Evolutionary conservation across 495 filamentous ascomycete genomes (phyloP), one percentile per base, ranked within the genome.

Genomic region (Schizothecium vesticola): DNA sequence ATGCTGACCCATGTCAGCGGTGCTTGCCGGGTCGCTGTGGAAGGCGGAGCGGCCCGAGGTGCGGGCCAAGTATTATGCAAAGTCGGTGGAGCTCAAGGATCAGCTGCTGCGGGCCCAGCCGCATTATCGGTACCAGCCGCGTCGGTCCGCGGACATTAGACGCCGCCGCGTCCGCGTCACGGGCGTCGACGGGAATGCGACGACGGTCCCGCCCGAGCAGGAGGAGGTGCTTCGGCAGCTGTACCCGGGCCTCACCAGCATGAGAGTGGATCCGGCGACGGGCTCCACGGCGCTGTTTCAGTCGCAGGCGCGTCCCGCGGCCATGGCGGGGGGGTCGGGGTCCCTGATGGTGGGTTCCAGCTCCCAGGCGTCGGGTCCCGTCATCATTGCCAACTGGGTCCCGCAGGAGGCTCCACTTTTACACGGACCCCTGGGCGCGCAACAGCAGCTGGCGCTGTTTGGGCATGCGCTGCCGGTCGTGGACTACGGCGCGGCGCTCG

Each of bases 11-110:
- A 29, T 60, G 26, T 12, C 56, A 73, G 72, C 72, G n/a, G 67
- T 73, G 58, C 60, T 73, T 31, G 66, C 62, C 3, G 72, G 72
- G 25, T 51, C 61, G 11, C 71, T 73, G 72, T 73, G 72, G 72
- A 71, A 71, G 59, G 36, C 43, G 2, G 69, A 71, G 64, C 23
- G 61, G 16, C 33, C 60, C n/a, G 67, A 73, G 29, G 67, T 69
- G 23, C 71, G 71, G 22, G 60, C 56, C 11, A 65, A 69, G n/a
- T 73, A 73, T 13, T 56, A 71, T 11, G 25, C 26, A 19, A 69
- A 59, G 56, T 16, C 72, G 7, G 21, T 51, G 24, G 61, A 65
- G 8, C 61, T 73, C 63, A 73, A 73, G 72, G 55, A 56, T 19
- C 43, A 66, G 25, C 9, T 71, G 3, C 8, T 73, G 19, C 26